Evolutionary conservation across 257 asterid genomes (phyloP), one percentile per base, ranked within the genome.

Genomic region (Cinchona pubescens): DNA sequence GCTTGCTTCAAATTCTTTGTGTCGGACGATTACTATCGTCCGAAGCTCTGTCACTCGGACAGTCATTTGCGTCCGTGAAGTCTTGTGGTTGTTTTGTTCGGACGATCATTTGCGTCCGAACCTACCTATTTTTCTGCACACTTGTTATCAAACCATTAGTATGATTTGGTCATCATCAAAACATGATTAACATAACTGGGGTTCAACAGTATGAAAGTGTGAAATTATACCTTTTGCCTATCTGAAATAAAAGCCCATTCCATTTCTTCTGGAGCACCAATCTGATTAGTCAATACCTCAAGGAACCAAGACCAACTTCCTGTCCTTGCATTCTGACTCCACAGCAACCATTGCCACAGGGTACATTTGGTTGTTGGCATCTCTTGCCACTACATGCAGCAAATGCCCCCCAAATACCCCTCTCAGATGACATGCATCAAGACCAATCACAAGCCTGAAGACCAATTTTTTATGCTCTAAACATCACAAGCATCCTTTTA

Each of bases 221-320:
- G n/a, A n/a, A n/a, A n/a, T n/a, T n/a, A 61, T 61, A 61, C 67
- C 37, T 61, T 61, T 21, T 61, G 11, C 4, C 40, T 25, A 61
- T 61, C 67, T 25, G 37, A 61, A 3, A 61, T 30, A n/a, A 61
- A 61, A 30, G 30, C 67, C 13, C 13, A 25, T 0, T 19, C 62
- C 9, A 8, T 59, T 8, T 59, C 65, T 25, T 9, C 7, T 59
- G 65, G 37, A 29, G 6, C 4, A 29, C 67, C 42, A 61, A 61
- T 29, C 0, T 61, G 21, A 14, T 2, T 2, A 2, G 19, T 61
- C 67, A 61, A 61, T 27, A 10, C 23, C 0, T 4, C 58, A 7
- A 68, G 5, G 40, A 68, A 45, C 73, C 73, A 68, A 2, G 38
- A 10, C 58, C 37, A 43, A 45, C 73, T 68, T n/a, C n/a, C n/a